Conservation (phyloP, 73 alveolate species). For the Paramecium caudatum region DNA sequence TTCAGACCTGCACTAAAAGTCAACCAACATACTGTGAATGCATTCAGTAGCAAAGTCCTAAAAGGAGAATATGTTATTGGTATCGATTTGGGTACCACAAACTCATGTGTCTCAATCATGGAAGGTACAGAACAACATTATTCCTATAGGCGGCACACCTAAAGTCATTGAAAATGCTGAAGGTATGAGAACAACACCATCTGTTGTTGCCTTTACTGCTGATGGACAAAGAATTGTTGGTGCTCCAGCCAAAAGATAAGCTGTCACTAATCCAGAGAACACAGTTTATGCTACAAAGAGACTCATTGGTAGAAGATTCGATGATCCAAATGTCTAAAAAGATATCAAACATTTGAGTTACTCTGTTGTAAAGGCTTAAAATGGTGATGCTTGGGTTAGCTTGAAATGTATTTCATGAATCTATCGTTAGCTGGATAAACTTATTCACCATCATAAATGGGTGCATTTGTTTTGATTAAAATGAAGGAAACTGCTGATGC, state of each 20-base stretch:
- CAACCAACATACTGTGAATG: constrained; percentile 3
- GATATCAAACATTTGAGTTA: constrained; percentile 87
- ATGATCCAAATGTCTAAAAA: constrained; percentile 90
- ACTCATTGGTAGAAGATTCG: constrained; percentile 94
- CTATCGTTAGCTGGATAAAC: constrained; percentile 69
- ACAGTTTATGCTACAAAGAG: constrained; percentile 95
- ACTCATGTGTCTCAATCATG: constrained; percentile 98
- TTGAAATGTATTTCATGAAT: constrained; percentile 79
- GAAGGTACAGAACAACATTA: constrained; percentile 80
- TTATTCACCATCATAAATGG: constrained; percentile 83
- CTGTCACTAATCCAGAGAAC: constrained; percentile 95
- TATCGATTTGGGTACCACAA: constrained; percentile 99
- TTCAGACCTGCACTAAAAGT: neutral
- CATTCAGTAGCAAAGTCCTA: constrained; percentile 57
- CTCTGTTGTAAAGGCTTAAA: constrained; percentile 87
- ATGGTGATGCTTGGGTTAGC: constrained; percentile 97
- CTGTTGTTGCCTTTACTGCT: constrained; percentile 94
- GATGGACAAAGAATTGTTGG: constrained; percentile 93
- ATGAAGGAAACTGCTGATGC: constrained; percentile 95
- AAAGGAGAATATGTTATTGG: constrained; percentile 91
- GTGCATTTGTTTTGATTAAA: constrained; percentile 89
- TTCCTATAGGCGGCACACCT: constrained; percentile 80
- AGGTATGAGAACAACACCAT: constrained; percentile 99
- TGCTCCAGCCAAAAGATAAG: constrained; percentile 93
- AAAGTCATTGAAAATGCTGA: constrained; percentile 96